phyloP scores from a whole-genome alignment of 1,284 basidiomycete genomes.

The Tylopilus orsonianus region DNA sequence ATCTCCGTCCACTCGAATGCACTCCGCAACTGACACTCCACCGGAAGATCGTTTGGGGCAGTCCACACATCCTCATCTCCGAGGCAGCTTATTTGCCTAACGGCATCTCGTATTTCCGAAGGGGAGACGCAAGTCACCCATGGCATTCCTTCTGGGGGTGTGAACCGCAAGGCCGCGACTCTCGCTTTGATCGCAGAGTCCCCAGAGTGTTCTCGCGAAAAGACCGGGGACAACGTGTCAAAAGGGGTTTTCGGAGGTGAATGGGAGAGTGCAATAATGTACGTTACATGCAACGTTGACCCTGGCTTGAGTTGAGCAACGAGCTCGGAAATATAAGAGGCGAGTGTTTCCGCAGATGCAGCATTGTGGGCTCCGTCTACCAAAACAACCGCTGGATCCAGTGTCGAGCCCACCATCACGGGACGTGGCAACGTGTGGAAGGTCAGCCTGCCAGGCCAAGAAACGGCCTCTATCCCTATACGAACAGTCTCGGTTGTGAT shows the following conservation, averaged over 20 bases:
- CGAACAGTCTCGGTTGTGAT: conserved; percentile 30
- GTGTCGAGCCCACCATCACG: conserved; percentile 18
- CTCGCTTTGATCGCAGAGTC: conserved; percentile 35
- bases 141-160: conserved; percentile 85
- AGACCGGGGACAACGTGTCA: conserved; percentile 67
- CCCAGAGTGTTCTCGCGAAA: conserved; percentile 36
- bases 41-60: conserved; percentile 33
- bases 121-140: conserved; percentile 75
- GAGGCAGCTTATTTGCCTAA: conserved; percentile 40
- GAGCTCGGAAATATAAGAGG: conserved; percentile 61
- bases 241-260: conserved; percentile 78
- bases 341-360: conserved; percentile 74
- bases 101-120: conserved; percentile 45
- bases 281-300: conserved; percentile 49
- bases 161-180: conserved; percentile 62
- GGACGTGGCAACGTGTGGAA: conserved; percentile 51
- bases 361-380: conserved; percentile 96
- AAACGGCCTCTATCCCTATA: conserved; percentile 56
- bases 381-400: conserved; percentile 49
- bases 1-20: conserved; percentile 48
- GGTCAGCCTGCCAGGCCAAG: conserved; percentile 86
- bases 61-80: conserved; percentile 44
- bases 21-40: conserved; percentile 29
- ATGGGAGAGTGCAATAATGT: conserved; percentile 75
- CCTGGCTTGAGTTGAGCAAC: conserved; percentile 24